phyloP scores from a whole-genome alignment of 2,329 filamentous ascomycete genomes.

The Pseudophaeomoniella oleicola region DNA sequence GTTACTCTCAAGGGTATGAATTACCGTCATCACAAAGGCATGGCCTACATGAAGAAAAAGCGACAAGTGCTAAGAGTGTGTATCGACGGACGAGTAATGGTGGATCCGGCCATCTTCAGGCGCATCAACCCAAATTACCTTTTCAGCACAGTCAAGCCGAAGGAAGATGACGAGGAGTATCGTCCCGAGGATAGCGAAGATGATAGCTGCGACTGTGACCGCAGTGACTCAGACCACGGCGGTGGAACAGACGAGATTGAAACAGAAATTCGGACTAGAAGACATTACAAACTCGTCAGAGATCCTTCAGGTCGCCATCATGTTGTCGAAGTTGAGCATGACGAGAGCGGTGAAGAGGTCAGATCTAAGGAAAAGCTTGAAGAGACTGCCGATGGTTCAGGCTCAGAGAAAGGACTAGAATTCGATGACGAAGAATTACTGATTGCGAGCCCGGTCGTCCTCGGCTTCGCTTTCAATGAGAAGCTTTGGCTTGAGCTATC shows the following conservation, averaged over 20 bases:
- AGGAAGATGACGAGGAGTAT: slow-evolving; percentile 48
- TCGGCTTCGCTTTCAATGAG: slow-evolving; percentile 76
- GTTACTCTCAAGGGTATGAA: slow-evolving; percentile 67
- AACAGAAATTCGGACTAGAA: slow-evolving; percentile 24
- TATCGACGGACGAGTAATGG: slow-evolving; percentile 76
- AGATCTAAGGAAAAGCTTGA: slow-evolving; percentile 41
- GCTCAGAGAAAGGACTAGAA: slow-evolving; percentile 26
- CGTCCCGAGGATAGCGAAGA: slow-evolving; percentile 28
- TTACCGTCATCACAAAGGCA: slow-evolving; percentile 59
- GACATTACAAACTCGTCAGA: slow-evolving; percentile 39
- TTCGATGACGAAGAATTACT: slow-evolving; percentile 76
- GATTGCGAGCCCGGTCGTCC: slow-evolving; percentile 67
- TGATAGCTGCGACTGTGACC: slow-evolving; percentile 22
- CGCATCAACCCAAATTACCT: slow-evolving; percentile 77
- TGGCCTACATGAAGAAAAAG: slow-evolving; percentile 75
- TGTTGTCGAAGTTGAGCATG: slow-evolving; percentile 40
- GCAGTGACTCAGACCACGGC: slow-evolving; percentile 13
- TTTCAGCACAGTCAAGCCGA: slow-evolving; percentile 58
- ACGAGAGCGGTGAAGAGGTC: slow-evolving; percentile 41
- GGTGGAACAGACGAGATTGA: slow-evolving; percentile 22
- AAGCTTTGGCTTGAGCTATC: slow-evolving; percentile 85
- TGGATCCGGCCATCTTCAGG: slow-evolving; percentile 69
- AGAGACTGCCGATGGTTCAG: slow-evolving; percentile 27
- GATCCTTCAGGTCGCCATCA: slow-evolving; percentile 35
- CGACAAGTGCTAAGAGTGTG: slow-evolving; percentile 63